phyloP scores from a whole-genome alignment of 2,329 filamentous ascomycete species.

The Magnaporthales sp. region DNA sequence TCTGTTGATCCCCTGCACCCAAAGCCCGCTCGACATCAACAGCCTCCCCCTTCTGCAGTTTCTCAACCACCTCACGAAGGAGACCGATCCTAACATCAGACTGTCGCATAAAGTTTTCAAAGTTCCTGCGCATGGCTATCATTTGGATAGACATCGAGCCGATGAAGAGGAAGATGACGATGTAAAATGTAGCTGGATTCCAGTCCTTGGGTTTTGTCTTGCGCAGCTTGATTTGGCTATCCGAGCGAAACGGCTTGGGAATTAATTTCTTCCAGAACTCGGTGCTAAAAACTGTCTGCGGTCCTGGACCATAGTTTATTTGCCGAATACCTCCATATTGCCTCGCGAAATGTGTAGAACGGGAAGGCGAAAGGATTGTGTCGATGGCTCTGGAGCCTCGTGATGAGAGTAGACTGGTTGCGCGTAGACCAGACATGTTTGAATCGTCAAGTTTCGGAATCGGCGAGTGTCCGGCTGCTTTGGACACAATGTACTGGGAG shows the following conservation, averaged over 20 bases:
- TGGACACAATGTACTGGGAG: not conserved
- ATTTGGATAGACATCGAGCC: slow-evolving; percentile 95
- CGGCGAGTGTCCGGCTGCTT: not conserved
- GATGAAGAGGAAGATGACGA: slow-evolving; percentile 75
- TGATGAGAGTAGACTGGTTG: not conserved
- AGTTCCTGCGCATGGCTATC: slow-evolving; percentile 71
- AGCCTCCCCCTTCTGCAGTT: slow-evolving; percentile 60
- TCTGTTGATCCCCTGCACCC: slow-evolving; percentile 66
- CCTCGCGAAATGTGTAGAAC: not conserved
- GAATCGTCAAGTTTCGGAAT: not conserved
- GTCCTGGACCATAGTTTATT: not conserved
- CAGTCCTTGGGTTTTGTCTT: slow-evolving; percentile 51
- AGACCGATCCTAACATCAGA: slow-evolving; percentile 72
- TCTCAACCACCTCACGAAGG: slow-evolving; percentile 66
- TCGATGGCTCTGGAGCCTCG: not conserved
- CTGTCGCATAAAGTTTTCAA: slow-evolving; percentile 61
- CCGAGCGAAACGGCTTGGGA: slow-evolving; percentile 54
- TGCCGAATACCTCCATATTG: not conserved
- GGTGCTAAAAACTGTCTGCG: not conserved
- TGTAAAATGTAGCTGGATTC: slow-evolving; percentile 78
- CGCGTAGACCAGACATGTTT: not conserved
- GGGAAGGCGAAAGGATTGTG: not conserved
- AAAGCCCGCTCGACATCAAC: slow-evolving; percentile 79
- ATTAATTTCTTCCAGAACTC: slow-evolving; percentile 61
- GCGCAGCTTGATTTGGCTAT: slow-evolving; percentile 25